A percentile compares a stretch with the other conserved stretches of the same genome.
Evolutionary conservation across 1,139 yeast species (phyloP).

Genomic region (Yamadazyma buinensis): DNA sequence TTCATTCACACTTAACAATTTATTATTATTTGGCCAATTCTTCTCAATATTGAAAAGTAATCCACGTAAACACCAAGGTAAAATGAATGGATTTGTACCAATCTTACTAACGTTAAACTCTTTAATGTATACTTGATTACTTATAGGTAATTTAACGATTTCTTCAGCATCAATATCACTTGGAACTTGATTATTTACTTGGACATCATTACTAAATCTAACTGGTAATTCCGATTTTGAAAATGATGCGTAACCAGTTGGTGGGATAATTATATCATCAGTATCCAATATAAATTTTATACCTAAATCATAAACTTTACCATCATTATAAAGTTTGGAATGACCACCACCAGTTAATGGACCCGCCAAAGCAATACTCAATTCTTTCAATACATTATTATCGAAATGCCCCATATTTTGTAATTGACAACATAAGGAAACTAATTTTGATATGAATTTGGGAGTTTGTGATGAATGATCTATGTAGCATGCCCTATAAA

Average conservation of each 20-base stretch:
- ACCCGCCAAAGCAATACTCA: conserved; percentile 81
- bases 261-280: conserved; percentile 50
- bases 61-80: conserved; percentile 94
- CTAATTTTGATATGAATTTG: conserved; percentile 41
- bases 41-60: conserved; percentile 59
- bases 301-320: conserved; percentile 79
- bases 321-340: conserved; percentile 82
- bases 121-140: conserved; percentile 52
- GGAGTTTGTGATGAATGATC: conserved; percentile 60
- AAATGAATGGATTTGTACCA: conserved; percentile 74
- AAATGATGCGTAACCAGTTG: conserved; percentile 13
- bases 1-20: conserved; percentile 22
- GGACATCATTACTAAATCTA: background rate
- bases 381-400: conserved; percentile 75
- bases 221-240: conserved; percentile 1
- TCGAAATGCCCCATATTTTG: conserved; percentile 68
- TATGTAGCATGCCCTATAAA: conserved; percentile 83
- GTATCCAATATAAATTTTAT: conserved; percentile 74
- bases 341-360: conserved; percentile 94
- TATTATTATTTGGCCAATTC: conserved; percentile 45
- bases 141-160: conserved; percentile 23
- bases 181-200: conserved; percentile 3
- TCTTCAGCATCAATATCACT: conserved; percentile 9
- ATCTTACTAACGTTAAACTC: conserved; percentile 59
- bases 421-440: conserved; percentile 46